Percentiles rank a stretch among this genome's conserved stretches.
These are phyloP conservation scores for Neobulgaria alba DNA, from an alignment of 2,329 filamentous ascomycete species.

Conservation along the genomic window DNA sequence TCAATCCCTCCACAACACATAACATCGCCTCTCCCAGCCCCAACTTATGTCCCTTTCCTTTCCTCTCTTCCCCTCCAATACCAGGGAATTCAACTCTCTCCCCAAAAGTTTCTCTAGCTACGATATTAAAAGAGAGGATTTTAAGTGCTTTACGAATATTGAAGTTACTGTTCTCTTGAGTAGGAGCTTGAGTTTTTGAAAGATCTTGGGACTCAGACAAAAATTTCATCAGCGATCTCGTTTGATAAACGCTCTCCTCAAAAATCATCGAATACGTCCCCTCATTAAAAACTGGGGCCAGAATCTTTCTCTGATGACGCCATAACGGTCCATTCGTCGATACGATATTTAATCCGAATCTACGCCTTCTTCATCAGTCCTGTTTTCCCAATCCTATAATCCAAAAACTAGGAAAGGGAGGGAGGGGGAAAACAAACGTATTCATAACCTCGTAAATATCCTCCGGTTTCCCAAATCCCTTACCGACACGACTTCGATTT, in stretches of 20 bases:
- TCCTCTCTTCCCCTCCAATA: slow-evolving; percentile 1
- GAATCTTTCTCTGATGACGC: slow-evolving; percentile 23
- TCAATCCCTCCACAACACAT: slow-evolving; percentile 38
- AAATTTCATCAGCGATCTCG: too few species aligned
- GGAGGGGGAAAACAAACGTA: slow-evolving; percentile 8
- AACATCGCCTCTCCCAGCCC: slow-evolving; percentile 40
- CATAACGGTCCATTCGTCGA: slow-evolving; percentile 20
- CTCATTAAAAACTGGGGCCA: slow-evolving; percentile 22
- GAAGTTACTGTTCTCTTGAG: too few species aligned
- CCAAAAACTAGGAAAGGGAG: too few species aligned
- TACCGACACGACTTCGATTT: slow-evolving; percentile 8
- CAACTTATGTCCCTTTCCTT: slow-evolving; percentile 33
- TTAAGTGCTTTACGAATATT: slow-evolving; percentile 33
- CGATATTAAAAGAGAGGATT: slow-evolving; percentile 41
- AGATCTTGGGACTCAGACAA: too few species aligned
- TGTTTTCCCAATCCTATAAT: too few species aligned
- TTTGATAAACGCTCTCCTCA: slow-evolving; percentile 40
- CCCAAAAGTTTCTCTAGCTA: slow-evolving; percentile 41
- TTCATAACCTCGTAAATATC: slow-evolving; percentile 20
- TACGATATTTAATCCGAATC: slow-evolving; percentile 21
- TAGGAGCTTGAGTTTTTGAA: not conserved
- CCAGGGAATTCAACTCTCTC: slow-evolving; percentile 3
- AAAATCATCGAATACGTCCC: slow-evolving; percentile 35
- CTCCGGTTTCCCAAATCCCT: slow-evolving; percentile 21
- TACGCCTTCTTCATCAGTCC: too few species aligned